Evolutionary conservation across 352 stramenopile species (phyloP), one percentile per base, ranked within the genome.

Genomic region (Blastocystis sp.): DNA sequence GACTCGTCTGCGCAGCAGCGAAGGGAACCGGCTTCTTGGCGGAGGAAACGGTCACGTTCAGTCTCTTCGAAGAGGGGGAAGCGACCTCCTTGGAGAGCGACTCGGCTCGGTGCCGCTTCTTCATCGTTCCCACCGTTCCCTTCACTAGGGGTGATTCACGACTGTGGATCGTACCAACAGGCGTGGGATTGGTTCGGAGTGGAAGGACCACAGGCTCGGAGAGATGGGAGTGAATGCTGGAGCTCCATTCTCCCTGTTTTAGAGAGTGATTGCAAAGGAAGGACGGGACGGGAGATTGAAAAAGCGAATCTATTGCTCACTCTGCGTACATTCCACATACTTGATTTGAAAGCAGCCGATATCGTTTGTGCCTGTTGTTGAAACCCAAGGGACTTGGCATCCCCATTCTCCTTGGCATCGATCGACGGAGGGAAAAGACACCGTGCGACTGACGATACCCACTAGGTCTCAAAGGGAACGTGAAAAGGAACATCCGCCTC

Each of bases 81-180:
- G 45, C 14, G 19, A 56, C 21, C 23, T 34, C 53, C 74, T 84
- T 67, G 11, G 28, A n/a, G 43, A 59, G 7, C 9, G 5, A 69
- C 52, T 69, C 53, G 21, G 41, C 19, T 11, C 56, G 48, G 19
- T 84, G 65, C 21, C 74, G 74, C 28, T 84, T 84, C 45, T 28
- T 61, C 17, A 69, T 28, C 0, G 19, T 48, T 7, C 74, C 74
- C 21, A 84, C 53, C 1, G 34, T 62, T 41, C 74, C 74, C 53
- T 48, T n/a, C 53, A 84, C 74, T 84, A 84, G 10, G 17, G 4
- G 9, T 59, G 34, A 69, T 28, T 69, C 2, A 52, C 10, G 17
- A 43, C n/a, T 56, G 41, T 5, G 17, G 48, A 14, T 2, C 4
- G 40, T n/a, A 67, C 74, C 74, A 40, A 43, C 69, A 9, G 74